Percentiles rank a stretch among this genome's conserved stretches.
Evolutionary conservation across 208 protist species (phyloP).

Genomic region (Trypanosoma congolense): DNA sequence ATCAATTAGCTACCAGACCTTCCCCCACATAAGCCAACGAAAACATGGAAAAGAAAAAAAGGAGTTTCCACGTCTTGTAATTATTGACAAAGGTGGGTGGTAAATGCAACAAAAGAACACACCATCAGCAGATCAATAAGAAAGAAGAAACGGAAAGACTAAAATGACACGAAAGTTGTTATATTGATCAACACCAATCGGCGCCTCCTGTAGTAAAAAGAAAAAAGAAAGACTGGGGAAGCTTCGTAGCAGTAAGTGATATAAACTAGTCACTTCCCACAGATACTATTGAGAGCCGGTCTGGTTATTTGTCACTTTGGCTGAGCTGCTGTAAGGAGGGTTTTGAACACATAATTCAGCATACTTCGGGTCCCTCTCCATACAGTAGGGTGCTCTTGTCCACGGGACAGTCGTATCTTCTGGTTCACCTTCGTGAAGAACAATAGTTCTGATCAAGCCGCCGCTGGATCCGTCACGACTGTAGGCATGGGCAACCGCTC

Average conservation of each 20-base stretch:
- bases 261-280: too few species aligned
- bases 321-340: slow-evolving; percentile 68
- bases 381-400: slow-evolving; percentile 82
- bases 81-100: too few species aligned
- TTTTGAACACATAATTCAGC: slow-evolving; percentile 57
- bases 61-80: too few species aligned
- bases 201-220: too few species aligned
- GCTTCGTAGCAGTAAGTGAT: too few species aligned
- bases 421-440: slow-evolving; percentile 74
- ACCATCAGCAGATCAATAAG: too few species aligned
- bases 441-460: slow-evolving; percentile 94
- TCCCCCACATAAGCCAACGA: neutral
- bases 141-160: too few species aligned
- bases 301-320: slow-evolving; percentile 66
- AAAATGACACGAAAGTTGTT: too few species aligned
- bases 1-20: neutral
- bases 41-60: too few species aligned
- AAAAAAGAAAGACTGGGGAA: too few species aligned
- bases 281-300: slow-evolving; percentile 15
- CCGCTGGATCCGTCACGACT: slow-evolving; percentile 97
- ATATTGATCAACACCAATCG: too few species aligned
- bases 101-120: too few species aligned
- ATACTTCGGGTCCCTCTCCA: slow-evolving; percentile 89
- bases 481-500: slow-evolving; percentile 96
- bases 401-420: slow-evolving; percentile 84